Percentiles rank a stretch among this genome's conserved stretches.
These are phyloP conservation scores for Claviceps sp. DNA, from an alignment of 2,329 filamentous ascomycete species.

Conservation along the genomic window DNA sequence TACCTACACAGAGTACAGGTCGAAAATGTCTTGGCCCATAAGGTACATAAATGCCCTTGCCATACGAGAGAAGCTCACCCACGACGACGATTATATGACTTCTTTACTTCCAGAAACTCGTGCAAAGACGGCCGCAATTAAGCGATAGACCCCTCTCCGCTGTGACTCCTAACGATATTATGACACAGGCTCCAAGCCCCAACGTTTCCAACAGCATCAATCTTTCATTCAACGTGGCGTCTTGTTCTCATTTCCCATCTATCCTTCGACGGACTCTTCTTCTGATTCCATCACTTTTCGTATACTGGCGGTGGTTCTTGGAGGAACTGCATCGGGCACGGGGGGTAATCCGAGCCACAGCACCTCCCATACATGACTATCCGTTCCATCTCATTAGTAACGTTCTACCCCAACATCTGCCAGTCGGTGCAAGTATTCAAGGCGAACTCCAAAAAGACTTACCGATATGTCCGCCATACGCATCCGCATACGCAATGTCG, in stretches of 20 bases:
- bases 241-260: background rate
- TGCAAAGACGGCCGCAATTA: background rate
- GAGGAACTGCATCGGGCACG: slow-evolving; percentile 25
- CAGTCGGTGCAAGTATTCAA: background rate
- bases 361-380: slow-evolving; percentile 23
- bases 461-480: slow-evolving; percentile 24
- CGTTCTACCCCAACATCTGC: too few species aligned
- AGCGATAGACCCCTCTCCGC: too few species aligned
- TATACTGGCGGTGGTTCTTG: slow-evolving; percentile 24
- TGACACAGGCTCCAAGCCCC: too few species aligned
- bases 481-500: slow-evolving; percentile 24
- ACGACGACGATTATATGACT: background rate
- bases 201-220: too few species aligned
- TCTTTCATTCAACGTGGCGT: background rate
- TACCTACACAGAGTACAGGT: too few species aligned
- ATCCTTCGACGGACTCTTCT: too few species aligned
- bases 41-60: background rate
- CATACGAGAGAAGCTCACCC: background rate
- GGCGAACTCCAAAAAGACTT: background rate
- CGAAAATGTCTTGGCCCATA: too few species aligned
- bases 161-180: too few species aligned
- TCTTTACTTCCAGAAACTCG: background rate
- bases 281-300: slow-evolving; percentile 8
- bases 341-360: slow-evolving; percentile 16
- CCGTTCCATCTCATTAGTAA: background rate